Conservation (phyloP, 2,329 filamentous ascomycete genomes). For the Microcyclospora pomicola region DNA sequence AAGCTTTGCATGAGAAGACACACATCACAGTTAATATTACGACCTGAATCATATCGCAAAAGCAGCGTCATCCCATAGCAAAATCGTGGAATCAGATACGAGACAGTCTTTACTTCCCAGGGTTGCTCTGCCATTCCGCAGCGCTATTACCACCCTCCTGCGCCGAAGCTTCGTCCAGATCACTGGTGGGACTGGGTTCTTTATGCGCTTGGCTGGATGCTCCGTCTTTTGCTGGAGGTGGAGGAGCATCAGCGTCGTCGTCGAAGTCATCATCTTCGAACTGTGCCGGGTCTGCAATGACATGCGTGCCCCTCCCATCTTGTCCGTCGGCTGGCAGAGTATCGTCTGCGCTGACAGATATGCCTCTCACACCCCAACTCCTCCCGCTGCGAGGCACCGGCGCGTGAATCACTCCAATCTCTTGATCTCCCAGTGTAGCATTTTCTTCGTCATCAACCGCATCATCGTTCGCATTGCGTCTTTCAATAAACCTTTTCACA, state of each 20-base stretch:
- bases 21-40: no score
- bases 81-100: no score
- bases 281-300: slow-evolving; percentile 31
- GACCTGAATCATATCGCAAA: no score
- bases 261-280: slow-evolving; percentile 36
- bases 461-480: slow-evolving; percentile 32
- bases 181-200: not conserved
- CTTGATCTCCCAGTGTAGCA: slow-evolving; percentile 31
- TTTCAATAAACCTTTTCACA: slow-evolving; percentile 62
- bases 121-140: slow-evolving; percentile 15
- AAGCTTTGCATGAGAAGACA: no score
- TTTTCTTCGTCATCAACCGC: slow-evolving; percentile 48
- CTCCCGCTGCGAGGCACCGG: slow-evolving; percentile 11
- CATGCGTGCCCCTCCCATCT: slow-evolving; percentile 15
- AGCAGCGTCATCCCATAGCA: no score
- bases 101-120: slow-evolving; percentile 1
- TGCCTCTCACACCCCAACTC: slow-evolving; percentile 44
- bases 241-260: slow-evolving; percentile 23
- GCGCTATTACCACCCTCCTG: slow-evolving; percentile 15
- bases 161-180: slow-evolving; percentile 1
- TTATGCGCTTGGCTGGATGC: not conserved
- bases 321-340: slow-evolving; percentile 23
- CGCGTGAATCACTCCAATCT: slow-evolving; percentile 14
- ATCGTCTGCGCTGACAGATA: slow-evolving; percentile 48
- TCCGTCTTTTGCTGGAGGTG: slow-evolving; percentile 20